Conservation (phyloP, 2,329 filamentous ascomycete genomes). For the Aspergillus novofumigatus region DNA sequence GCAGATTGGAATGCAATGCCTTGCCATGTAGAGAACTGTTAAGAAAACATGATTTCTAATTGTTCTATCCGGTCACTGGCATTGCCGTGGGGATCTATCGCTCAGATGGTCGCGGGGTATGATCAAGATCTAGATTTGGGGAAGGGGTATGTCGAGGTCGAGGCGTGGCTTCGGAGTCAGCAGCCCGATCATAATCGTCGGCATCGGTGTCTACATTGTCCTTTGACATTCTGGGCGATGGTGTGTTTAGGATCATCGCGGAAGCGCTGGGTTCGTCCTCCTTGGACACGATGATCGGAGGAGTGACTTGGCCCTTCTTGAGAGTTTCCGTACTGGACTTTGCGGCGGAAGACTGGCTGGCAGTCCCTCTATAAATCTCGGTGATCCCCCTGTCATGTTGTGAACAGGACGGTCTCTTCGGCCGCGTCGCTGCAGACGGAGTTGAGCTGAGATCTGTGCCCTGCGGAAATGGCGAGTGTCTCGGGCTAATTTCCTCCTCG, state of each 20-base stretch:
- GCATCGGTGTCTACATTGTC: constrained; percentile 16
- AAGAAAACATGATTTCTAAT: constrained; percentile 13
- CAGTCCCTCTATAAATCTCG: constrained; percentile 16
- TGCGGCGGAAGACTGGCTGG: not conserved
- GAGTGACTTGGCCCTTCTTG: constrained; percentile 27
- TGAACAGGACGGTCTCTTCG: constrained; percentile 9
- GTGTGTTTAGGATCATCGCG: constrained; percentile 13
- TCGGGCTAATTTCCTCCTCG: constrained; percentile 27
- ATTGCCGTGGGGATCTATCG: constrained; percentile 16
- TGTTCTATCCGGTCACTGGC: constrained; percentile 5
- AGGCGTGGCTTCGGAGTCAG: constrained; percentile 31
- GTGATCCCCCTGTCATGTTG: constrained; percentile 2
- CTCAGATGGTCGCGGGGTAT: constrained; percentile 23
- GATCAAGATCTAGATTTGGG: constrained; percentile 20
- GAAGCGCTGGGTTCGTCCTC: not conserved
- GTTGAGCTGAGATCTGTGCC: constrained; percentile 10
- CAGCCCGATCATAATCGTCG: constrained; percentile 16
- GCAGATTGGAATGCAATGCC: not conserved
- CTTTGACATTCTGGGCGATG: constrained; percentile 18
- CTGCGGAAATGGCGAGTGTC: constrained; percentile 14
- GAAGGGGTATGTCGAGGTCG: constrained; percentile 29
- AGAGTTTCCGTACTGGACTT: constrained; percentile 8
- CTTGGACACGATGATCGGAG: constrained; percentile 21
- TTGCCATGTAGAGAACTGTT: not conserved
- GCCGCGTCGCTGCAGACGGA: constrained; percentile 1